Conservation (phyloP, 2,329 filamentous ascomycete species). For the Fusarium clavum region DNA sequence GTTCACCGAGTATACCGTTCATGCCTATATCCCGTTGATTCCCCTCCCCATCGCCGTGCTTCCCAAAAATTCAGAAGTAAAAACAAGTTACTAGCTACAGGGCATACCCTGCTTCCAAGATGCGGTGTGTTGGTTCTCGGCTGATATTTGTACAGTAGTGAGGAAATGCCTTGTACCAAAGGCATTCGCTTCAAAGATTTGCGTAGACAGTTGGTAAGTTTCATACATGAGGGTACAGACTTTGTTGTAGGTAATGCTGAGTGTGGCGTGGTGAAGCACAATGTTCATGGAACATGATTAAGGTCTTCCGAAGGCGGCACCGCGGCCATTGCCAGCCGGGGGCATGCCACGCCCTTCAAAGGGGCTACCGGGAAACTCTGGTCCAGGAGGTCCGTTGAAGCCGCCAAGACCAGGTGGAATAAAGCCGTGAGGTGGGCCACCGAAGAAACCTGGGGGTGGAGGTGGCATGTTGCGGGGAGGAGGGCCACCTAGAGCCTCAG, state of each 20-base stretch:
- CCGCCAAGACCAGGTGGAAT: slow-evolving; percentile 67
- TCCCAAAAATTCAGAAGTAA: slow-evolving; percentile 39
- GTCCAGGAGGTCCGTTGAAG: slow-evolving; percentile 64
- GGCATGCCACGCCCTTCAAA: slow-evolving; percentile 69
- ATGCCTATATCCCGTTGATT: slow-evolving; percentile 41
- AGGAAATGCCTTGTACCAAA: not conserved
- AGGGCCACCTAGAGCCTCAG: slow-evolving; percentile 62
- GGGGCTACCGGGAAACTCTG: slow-evolving; percentile 59
- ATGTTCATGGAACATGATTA: slow-evolving; percentile 19
- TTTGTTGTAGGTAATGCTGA: slow-evolving; percentile 1
- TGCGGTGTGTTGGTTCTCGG: slow-evolving; percentile 30
- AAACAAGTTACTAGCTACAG: slow-evolving; percentile 40
- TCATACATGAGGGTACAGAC: slow-evolving; percentile 35
- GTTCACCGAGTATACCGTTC: slow-evolving; percentile 41
- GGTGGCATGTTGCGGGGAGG: slow-evolving; percentile 65
- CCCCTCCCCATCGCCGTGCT: slow-evolving; percentile 44
- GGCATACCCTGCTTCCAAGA: slow-evolving; percentile 32
- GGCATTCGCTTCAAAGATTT: slow-evolving; percentile 22
- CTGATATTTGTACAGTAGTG: slow-evolving; percentile 39
- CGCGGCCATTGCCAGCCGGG: slow-evolving; percentile 58
- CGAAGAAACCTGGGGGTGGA: slow-evolving; percentile 70
- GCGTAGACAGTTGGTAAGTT: slow-evolving; percentile 35
- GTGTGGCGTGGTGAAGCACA: slow-evolving; percentile 6
- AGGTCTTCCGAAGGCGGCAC: slow-evolving; percentile 50
- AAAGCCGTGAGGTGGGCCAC: slow-evolving; percentile 63